A percentile compares a stretch with the other conserved stretches of the same genome.
Conservation (phyloP, 768 basidiomycete species). For the Neoboletus magnificus region DNA sequence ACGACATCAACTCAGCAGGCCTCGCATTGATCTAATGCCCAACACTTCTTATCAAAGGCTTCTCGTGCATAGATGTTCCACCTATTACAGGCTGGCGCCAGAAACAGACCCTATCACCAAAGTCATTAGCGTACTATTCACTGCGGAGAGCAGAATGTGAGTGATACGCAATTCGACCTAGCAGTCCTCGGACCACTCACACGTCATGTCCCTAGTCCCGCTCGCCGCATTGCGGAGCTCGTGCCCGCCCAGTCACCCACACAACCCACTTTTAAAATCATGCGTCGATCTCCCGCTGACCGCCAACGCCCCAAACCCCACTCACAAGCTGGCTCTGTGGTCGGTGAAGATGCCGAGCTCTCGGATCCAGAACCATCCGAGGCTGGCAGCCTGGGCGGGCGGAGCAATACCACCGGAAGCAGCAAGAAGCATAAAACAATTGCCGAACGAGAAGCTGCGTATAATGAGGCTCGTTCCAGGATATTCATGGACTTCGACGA, state of each 20-base stretch:
- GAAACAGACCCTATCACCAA: slow-evolving; percentile 67
- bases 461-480: slow-evolving; percentile 79
- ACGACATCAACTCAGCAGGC: slow-evolving; percentile 38
- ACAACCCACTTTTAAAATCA: slow-evolving; percentile 85
- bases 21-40: slow-evolving; percentile 63
- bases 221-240: slow-evolving; percentile 67
- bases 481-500: slow-evolving; percentile 86
- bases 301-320: slow-evolving; percentile 53
- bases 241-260: slow-evolving; percentile 69
- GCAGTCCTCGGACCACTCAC: slow-evolving; percentile 9
- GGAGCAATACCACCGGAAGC: slow-evolving; percentile 59
- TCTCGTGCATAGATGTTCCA: slow-evolving; percentile 81
- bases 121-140: slow-evolving; percentile 53
- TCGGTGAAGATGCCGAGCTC: slow-evolving; percentile 71
- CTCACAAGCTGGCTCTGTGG: slow-evolving; percentile 71
- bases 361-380: slow-evolving; percentile 82
- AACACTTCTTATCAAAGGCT: slow-evolving; percentile 80
- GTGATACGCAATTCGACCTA: slow-evolving; percentile 26
- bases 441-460: slow-evolving; percentile 86
- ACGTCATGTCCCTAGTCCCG: slow-evolving; percentile 47
- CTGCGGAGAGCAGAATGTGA: slow-evolving; percentile 73
- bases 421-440: slow-evolving; percentile 75
- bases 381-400: slow-evolving; percentile 69
- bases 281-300: slow-evolving; percentile 63
- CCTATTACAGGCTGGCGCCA: slow-evolving; percentile 72